A percentile compares a stretch with the other conserved stretches of the same genome.
Evolutionary conservation across 2,329 filamentous ascomycete genomes (phyloP).

Genomic region (Xylaria multiplex): DNA sequence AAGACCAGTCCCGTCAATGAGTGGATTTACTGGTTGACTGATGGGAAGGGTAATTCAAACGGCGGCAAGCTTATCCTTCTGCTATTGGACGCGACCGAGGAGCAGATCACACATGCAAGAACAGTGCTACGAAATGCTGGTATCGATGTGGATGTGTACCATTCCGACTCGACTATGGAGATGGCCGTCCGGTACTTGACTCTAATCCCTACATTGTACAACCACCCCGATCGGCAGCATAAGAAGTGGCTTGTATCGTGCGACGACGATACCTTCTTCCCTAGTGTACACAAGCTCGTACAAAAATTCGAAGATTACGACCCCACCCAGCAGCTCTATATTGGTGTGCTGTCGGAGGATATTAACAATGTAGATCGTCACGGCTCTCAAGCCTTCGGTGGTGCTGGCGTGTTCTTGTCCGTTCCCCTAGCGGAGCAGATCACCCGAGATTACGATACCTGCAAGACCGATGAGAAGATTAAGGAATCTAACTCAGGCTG

Average conservation of each 20-base stretch:
- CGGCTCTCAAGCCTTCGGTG: conserved; percentile 71
- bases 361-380: conserved; percentile 68
- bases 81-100: conserved; percentile 62
- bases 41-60: conserved; percentile 64
- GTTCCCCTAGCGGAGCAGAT: conserved; percentile 60
- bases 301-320: conserved; percentile 64
- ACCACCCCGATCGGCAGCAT: conserved; percentile 57
- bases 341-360: conserved; percentile 71
- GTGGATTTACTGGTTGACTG: conserved; percentile 70
- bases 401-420: conserved; percentile 71
- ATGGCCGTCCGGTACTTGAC: conserved; percentile 69
- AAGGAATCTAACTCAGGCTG: conserved; percentile 66
- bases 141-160: conserved; percentile 67
- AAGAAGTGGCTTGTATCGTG: conserved; percentile 71
- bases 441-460: conserved; percentile 57
- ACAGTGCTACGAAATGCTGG: conserved; percentile 59
- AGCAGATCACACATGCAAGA: conserved; percentile 61
- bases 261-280: conserved; percentile 74
- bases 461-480: conserved; percentile 62
- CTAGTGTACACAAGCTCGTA: conserved; percentile 64
- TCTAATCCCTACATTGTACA: conserved; percentile 64
- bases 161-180: conserved; percentile 62
- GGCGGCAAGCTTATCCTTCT: conserved; percentile 66
- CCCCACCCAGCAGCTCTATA: conserved; percentile 63
- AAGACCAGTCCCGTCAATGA: conserved; percentile 65